Conservation (phyloP, 1,284 basidiomycete species). For the Pholiota adiposa region DNA sequence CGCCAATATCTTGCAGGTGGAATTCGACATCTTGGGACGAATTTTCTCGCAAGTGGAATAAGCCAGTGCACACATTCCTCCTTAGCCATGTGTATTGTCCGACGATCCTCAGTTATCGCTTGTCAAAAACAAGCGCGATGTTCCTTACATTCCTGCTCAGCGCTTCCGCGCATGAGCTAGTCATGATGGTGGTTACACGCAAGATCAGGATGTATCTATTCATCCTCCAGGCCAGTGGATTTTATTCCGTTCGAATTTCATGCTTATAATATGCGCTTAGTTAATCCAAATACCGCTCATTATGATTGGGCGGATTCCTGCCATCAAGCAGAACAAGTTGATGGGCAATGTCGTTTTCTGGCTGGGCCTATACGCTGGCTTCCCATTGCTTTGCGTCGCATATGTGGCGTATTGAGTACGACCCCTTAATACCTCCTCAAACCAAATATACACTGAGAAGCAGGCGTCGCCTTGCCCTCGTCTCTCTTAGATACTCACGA, state of each 20-base stretch:
- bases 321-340: conserved; percentile 79
- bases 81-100: conserved; percentile 94
- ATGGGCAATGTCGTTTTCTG: conserved; percentile 91
- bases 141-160: conserved; percentile 91
- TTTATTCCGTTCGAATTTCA: background rate
- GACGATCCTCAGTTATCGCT: conserved; percentile 76
- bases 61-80: conserved; percentile 89
- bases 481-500: background rate
- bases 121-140: conserved; percentile 83
- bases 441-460: background rate
- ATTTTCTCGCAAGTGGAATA: conserved; percentile 97
- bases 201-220: conserved; percentile 88
- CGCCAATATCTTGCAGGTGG: conserved; percentile 59
- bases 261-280: conserved; percentile 41
- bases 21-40: conserved; percentile 97
- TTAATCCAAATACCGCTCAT: conserved; percentile 95
- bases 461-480: background rate
- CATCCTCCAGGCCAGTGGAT: conserved; percentile 51
- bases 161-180: conserved; percentile 90
- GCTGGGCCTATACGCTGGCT: conserved; percentile 88
- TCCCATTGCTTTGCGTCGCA: conserved; percentile 90
- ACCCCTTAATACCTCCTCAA: background rate
- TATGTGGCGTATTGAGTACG: conserved; percentile 68
- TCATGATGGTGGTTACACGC: conserved; percentile 95
- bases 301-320: conserved; percentile 74